phyloP scores from a whole-genome alignment of 1,284 basidiomycete genomes.

The Puccinia novopanici region DNA sequence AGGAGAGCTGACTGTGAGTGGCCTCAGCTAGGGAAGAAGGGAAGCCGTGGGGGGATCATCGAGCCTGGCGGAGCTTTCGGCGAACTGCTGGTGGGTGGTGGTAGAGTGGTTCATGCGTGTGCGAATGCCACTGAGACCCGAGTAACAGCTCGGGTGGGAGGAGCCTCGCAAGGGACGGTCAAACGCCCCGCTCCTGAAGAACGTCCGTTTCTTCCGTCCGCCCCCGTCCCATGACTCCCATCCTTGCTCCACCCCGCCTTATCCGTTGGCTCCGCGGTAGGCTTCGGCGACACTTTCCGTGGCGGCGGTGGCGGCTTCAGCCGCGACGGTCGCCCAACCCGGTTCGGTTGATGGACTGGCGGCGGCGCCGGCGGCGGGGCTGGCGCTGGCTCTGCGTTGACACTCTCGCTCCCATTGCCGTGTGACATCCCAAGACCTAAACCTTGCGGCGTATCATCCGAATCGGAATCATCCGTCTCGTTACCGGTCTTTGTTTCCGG shows the following conservation, averaged over 20 bases:
- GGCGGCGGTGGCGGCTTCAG: conserved; percentile 32
- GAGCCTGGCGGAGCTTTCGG: conserved; percentile 19
- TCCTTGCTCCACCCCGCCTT: background rate
- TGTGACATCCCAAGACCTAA: background rate
- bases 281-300: conserved; percentile 40
- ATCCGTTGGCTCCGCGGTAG: background rate
- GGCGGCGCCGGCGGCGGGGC: background rate
- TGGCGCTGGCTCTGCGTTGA: conserved; percentile 5
- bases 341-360: conserved; percentile 23
- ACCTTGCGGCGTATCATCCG: conserved; percentile 14
- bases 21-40: background rate
- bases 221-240: background rate
- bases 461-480: conserved; percentile 44
- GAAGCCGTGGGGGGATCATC: background rate
- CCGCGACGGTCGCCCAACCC: conserved; percentile 25
- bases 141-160: background rate
- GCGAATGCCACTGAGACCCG: background rate
- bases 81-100: conserved; percentile 7
- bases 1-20: background rate
- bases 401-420: conserved; percentile 14
- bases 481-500: conserved; percentile 30
- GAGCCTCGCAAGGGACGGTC: background rate
- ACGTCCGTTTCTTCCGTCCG: conserved; percentile 35
- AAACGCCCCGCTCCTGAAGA: conserved; percentile 38
- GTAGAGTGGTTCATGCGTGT: conserved; percentile 22